Base-by-base conservation (phyloP, 2,329 filamentous ascomycete species). In the Monosporascus sp. region DNA sequence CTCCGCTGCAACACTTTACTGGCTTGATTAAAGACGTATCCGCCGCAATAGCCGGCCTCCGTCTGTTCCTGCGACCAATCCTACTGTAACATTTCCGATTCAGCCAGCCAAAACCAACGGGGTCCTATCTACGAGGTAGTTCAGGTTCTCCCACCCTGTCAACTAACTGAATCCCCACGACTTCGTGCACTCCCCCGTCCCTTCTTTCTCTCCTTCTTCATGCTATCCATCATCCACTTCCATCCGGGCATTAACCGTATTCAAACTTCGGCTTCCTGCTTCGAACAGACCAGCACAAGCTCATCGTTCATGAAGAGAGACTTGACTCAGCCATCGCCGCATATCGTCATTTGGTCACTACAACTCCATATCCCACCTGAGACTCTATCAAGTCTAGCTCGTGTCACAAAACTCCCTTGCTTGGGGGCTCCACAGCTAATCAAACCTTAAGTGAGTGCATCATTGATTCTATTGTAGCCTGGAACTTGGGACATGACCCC, bases 391-490 rank as follows among this genome's bases (percentile, higher is more conserved):
- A 24, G 42, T 27, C 42, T 24, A 46, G 42, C 42, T 54, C 60
- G 61, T 61, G 59, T 60, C 56, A 65, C 59, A 58, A 58, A 36
- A 59, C 57, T 64, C 61, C 64, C 64, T 66, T 60, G 62, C 63
- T 63, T 63, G 55, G 48, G 48, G 60, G 60, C 64, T 66, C 65
- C 65, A 66, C 66, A 58, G 56, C 63, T 68, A 60, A 64, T 68
- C 61, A 62, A 62, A 65, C 51, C 58, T 57, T 31, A 61, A 53
- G 62, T 63, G 54, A 66, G 65, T 60, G 64, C 59, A 59, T 61
- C 51, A 61, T 59, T 46, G 22, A n/a, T 17, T 25, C 42, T 8
- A 27, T 46, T 24, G 20, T 24, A n/a, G 15, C 18, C 42, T 46
- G 42, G 42, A 46, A 11, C 20, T 6, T 24, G 20, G 20, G 7